Conservation (phyloP, 805 yeast species). For the Pichia nakasei region DNA sequence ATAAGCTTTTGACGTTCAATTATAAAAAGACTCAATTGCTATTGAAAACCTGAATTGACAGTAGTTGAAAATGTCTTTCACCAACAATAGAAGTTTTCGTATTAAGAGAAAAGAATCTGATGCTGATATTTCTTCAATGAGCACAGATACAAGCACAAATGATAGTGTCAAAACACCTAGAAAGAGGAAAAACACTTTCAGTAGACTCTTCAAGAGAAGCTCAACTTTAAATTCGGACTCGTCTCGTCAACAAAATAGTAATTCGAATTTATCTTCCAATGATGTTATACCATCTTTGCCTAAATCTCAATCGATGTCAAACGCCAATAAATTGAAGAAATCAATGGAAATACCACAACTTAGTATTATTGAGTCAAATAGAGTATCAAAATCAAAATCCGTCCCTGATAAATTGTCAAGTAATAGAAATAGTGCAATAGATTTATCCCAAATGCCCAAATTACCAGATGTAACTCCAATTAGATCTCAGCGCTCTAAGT, state of each 20-base stretch:
- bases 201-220: conserved; percentile 5
- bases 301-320: conserved; percentile 3
- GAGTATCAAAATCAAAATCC: conserved; percentile 7
- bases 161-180: background rate
- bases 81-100: conserved; percentile 1
- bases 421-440: background rate
- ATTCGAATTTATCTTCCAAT: background rate
- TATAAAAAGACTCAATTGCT: too few relatives aligned
- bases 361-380: background rate
- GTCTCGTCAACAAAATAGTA: background rate
- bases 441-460: conserved; percentile 1
- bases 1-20: too few relatives aligned
- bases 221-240: background rate
- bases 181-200: conserved; percentile 1
- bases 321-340: background rate
- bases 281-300: too few relatives aligned
- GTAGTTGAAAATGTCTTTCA: background rate
- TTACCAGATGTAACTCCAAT: conserved; percentile 4
- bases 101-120: conserved; percentile 3
- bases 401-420: conserved; percentile 6
- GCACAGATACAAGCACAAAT: background rate
- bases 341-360: background rate
- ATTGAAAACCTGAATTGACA: too few relatives aligned
- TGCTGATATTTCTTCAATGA: background rate
- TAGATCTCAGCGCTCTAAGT: background rate